Evolutionary conservation across 2,329 filamentous ascomycete genomes (phyloP).

Genomic region (Pseudocercospora pini-densiflorae): DNA sequence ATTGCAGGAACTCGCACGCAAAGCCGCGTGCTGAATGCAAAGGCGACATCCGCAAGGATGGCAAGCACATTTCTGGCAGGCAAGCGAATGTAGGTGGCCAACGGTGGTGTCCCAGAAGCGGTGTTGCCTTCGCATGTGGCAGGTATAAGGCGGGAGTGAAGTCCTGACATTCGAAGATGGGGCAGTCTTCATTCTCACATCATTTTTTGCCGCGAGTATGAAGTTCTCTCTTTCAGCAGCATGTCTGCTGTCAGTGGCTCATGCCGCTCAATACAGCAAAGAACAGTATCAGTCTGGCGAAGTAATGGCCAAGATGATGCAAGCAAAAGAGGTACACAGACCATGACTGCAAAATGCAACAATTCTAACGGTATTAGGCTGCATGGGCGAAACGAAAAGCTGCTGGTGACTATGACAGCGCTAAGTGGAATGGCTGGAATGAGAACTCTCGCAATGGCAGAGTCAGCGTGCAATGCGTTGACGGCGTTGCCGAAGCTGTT

Average conservation of each 20-base stretch:
- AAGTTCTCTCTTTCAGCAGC: constrained; percentile 25
- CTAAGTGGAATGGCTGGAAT: constrained; percentile 26
- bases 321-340: constrained; percentile 26
- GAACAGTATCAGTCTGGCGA: constrained; percentile 27
- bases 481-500: constrained; percentile 52
- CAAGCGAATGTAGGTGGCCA: not conserved
- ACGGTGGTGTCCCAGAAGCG: not conserved
- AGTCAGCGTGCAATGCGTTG: constrained; percentile 41
- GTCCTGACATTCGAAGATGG: not conserved
- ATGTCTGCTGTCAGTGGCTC: constrained; percentile 22
- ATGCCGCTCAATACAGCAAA: constrained; percentile 24
- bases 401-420: constrained; percentile 30
- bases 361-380: constrained; percentile 12
- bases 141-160: constrained; percentile 11
- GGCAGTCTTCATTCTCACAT: not conserved
- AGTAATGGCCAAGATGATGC: constrained; percentile 30
- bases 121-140: not conserved
- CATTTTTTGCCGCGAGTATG: constrained; percentile 16
- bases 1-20: constrained; percentile 7
- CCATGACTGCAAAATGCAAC: not conserved
- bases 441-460: constrained; percentile 18
- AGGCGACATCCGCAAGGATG: constrained; percentile 5
- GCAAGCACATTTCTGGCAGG: constrained; percentile 2
- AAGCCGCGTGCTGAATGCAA: constrained; percentile 14
- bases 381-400: constrained; percentile 31